phyloP scores from a whole-genome alignment of 768 basidiomycete species.

The Collybia nuda region DNA sequence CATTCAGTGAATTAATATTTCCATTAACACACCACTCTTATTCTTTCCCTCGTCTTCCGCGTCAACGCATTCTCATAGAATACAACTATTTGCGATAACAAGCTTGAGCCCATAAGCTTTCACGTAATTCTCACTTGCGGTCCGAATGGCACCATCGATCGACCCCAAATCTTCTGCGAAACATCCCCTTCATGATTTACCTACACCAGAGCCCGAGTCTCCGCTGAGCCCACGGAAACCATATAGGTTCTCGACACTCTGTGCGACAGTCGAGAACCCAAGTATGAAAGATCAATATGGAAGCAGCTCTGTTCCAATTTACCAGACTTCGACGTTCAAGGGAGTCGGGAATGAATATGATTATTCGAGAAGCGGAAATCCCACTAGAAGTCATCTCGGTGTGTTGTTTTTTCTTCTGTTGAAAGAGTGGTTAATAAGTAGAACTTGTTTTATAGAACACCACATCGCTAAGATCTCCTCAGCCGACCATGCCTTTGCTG shows the following conservation, averaged over 20 bases:
- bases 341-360: constrained; percentile 88
- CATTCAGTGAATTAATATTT: constrained; percentile 6
- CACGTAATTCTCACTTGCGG: constrained; percentile 1
- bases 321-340: constrained; percentile 98
- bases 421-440: not conserved
- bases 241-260: constrained; percentile 87
- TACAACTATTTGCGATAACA: not conserved
- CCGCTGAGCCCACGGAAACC: constrained; percentile 67
- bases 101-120: constrained; percentile 1
- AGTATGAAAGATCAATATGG: constrained; percentile 94
- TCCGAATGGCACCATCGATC: constrained; percentile 36
- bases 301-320: constrained; percentile 93
- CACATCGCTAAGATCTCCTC: constrained; percentile 97
- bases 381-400: constrained; percentile 95
- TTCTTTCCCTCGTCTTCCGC: constrained; percentile 3
- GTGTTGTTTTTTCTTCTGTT: constrained; percentile 16
- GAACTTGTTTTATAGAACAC: constrained; percentile 61
- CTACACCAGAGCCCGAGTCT: constrained; percentile 82
- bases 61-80: not conserved
- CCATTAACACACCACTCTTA: constrained; percentile 3
- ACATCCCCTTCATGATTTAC: constrained; percentile 50
- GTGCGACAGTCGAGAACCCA: constrained; percentile 90
- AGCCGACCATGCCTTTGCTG: constrained; percentile 84
- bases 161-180: constrained; percentile 33
- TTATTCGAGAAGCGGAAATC: constrained; percentile 94